These are phyloP conservation scores for Filobasidium wieringae DNA, from an alignment of 768 basidiomycete genomes.

Conservation along the genomic window DNA sequence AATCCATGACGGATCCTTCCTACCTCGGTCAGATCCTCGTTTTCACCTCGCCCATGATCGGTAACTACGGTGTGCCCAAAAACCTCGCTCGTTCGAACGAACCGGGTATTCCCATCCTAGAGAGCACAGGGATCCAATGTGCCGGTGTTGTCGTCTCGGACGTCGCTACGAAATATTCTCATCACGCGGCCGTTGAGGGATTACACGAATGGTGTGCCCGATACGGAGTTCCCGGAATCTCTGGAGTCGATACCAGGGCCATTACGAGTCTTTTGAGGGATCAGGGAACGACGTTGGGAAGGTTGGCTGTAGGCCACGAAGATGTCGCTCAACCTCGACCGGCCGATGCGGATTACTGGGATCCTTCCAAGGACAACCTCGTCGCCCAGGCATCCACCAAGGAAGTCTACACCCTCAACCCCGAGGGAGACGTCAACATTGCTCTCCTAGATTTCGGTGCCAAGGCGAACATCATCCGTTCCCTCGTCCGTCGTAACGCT, in stretches of 20 bases:
- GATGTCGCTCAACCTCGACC: slow-evolving; percentile 57
- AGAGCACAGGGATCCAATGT: slow-evolving; percentile 81
- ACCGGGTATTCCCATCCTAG: slow-evolving; percentile 60
- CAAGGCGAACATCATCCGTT: slow-evolving; percentile 92
- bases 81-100: slow-evolving; percentile 50
- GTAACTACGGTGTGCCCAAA: slow-evolving; percentile 89
- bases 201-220: slow-evolving; percentile 87
- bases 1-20: slow-evolving; percentile 99
- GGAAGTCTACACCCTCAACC: slow-evolving; percentile 70
- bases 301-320: slow-evolving; percentile 62
- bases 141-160: slow-evolving; percentile 86
- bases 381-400: slow-evolving; percentile 87
- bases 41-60: slow-evolving; percentile 95
- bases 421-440: slow-evolving; percentile 73
- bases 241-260: slow-evolving; percentile 94
- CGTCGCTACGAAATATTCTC: slow-evolving; percentile 87
- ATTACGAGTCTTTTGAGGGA: slow-evolving; percentile 87
- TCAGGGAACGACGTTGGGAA: slow-evolving; percentile 91
- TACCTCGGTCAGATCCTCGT: slow-evolving; percentile 97
- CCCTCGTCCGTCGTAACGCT: slow-evolving; percentile 79
- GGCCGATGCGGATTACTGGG: slow-evolving; percentile 66
- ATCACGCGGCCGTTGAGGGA: slow-evolving; percentile 86
- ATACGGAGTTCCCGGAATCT: slow-evolving; percentile 79
- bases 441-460: slow-evolving; percentile 94
- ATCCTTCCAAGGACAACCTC: slow-evolving; percentile 81